Base-by-base conservation (phyloP, 2,329 filamentous ascomycete genomes). In the Nakataea oryzae region DNA sequence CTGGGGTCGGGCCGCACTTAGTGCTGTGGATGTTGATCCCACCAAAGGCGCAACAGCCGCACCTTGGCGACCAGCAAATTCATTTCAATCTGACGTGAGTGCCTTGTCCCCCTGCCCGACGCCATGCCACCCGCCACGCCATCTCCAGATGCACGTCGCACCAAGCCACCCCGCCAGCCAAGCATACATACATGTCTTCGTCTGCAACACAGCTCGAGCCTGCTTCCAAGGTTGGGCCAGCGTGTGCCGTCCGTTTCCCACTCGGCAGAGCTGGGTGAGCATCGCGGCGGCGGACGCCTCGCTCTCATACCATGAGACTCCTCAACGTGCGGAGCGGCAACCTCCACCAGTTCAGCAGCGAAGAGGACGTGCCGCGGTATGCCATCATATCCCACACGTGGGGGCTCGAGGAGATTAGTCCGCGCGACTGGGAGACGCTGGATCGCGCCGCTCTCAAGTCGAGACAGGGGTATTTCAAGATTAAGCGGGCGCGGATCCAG, bases 401-500 rank as follows among this genome's bases (percentile, higher is more conserved):
- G 62, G 62, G 62, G 17, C 14, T 66, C 62, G 27, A 65, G 13
- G 61, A 64, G 59, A 68, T 67, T 11, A 65, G 64, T 32, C 47
- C 58, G 24, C 34, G n/a, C 13, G 54, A 63, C 28, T 60, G 58
- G 61, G 30, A 55, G 21, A 54, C 54, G 9, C 58, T 62, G 12
- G 26, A 54, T 17, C 24, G n/a, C 26, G n/a, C 29, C 14, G 58
- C 50, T 11, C 47, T 60, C 2, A 41, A 41, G 11, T 12, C 28
- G 34, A 50, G 29, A 14, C 26, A 30, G 32, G 54, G 58, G 3
- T 61, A 63, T 24, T 56, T 62, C 13, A 63, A 61, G 30, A 57
- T 62, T 32, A 61, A 60, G 34, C 27, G 34, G n/a, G 50, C 34
- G 11, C 57, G 59, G 29, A 17, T 27, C 11, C 59, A 61, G 57